Percentiles rank a stretch among this genome's conserved stretches.
Evolutionary conservation across 2,329 filamentous ascomycete genomes (phyloP).

Genomic region (Verticillium albo-atrum): DNA sequence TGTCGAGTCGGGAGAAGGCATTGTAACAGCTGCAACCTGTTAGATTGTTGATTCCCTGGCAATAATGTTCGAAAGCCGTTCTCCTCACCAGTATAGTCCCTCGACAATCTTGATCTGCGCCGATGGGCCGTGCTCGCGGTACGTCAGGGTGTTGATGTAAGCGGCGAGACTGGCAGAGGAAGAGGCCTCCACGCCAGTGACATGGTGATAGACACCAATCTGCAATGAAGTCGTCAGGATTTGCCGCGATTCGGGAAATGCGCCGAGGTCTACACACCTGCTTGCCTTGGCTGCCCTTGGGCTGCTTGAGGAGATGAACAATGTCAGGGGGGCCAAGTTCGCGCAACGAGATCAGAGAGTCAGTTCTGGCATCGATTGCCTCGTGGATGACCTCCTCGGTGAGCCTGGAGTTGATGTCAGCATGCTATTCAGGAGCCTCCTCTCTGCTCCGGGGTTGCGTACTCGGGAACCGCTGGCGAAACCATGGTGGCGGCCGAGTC

Average conservation of each 20-base stretch:
- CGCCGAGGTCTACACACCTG: constrained; percentile 31
- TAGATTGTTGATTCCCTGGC: constrained; percentile 8
- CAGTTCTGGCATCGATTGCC: constrained; percentile 87
- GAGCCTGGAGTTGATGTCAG: constrained; percentile 53
- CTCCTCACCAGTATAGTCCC: constrained; percentile 77
- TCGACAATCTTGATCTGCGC: constrained; percentile 79
- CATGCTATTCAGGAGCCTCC: neutral
- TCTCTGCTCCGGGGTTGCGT: constrained; percentile 26
- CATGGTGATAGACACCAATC: constrained; percentile 95
- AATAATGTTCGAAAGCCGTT: constrained; percentile 31
- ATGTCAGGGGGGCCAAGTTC: constrained; percentile 95
- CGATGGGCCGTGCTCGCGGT: constrained; percentile 74
- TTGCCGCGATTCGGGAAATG: neutral
- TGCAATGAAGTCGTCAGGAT: constrained; percentile 28
- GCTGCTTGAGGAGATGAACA: constrained; percentile 85
- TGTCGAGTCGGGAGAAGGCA: constrained; percentile 95
- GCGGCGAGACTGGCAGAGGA: constrained; percentile 95
- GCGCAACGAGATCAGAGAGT: constrained; percentile 77
- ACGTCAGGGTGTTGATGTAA: constrained; percentile 97
- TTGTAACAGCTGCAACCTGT: constrained; percentile 72
- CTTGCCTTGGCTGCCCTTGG: constrained; percentile 51
- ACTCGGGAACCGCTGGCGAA: constrained; percentile 74
- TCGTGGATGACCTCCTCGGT: constrained; percentile 91
- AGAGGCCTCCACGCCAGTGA: constrained; percentile 93
- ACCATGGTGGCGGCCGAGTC: constrained; percentile 49